A percentile compares a stretch with the other conserved stretches of the same genome.
phyloP scores from a whole-genome alignment of 768 basidiomycete genomes.

The Ephemerocybe angulata region DNA sequence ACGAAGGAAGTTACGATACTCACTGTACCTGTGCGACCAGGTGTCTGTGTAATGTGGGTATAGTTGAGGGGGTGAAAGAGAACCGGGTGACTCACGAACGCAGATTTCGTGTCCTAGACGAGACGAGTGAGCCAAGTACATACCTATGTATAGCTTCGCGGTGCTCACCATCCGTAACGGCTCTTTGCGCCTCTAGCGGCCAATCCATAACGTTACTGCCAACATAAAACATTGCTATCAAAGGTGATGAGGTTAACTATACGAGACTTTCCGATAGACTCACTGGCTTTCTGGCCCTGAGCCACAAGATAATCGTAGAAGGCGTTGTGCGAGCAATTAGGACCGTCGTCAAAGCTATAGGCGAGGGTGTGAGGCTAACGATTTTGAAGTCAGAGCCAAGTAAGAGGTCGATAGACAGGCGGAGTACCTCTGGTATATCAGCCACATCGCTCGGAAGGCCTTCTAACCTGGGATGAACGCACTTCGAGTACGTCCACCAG shows the following conservation, averaged over 20 bases:
- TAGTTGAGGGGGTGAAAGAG: constrained; percentile 1
- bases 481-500: constrained; percentile 46
- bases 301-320: constrained; percentile 53
- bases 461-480: constrained; percentile 43
- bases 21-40: constrained; percentile 57
- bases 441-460: constrained; percentile 43
- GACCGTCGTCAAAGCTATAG: constrained; percentile 63
- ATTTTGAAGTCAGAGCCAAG: background rate
- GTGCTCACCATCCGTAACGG: constrained; percentile 42
- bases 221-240: constrained; percentile 56
- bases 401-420: background rate
- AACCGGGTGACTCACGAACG: constrained; percentile 41
- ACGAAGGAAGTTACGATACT: constrained; percentile 10
- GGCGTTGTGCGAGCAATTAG: constrained; percentile 60
- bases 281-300: constrained; percentile 59
- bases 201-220: constrained; percentile 56
- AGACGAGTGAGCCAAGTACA: background rate
- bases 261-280: constrained; percentile 19
- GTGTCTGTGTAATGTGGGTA: constrained; percentile 32
- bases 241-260: background rate
- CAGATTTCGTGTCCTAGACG: constrained; percentile 53
- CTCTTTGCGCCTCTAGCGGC: constrained; percentile 55
- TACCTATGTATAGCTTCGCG: background rate
- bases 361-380: constrained; percentile 54
- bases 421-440: constrained; percentile 44